phyloP scores from a whole-genome alignment of 2,329 filamentous ascomycete genomes.

The Phyllosticta capitalensis region DNA sequence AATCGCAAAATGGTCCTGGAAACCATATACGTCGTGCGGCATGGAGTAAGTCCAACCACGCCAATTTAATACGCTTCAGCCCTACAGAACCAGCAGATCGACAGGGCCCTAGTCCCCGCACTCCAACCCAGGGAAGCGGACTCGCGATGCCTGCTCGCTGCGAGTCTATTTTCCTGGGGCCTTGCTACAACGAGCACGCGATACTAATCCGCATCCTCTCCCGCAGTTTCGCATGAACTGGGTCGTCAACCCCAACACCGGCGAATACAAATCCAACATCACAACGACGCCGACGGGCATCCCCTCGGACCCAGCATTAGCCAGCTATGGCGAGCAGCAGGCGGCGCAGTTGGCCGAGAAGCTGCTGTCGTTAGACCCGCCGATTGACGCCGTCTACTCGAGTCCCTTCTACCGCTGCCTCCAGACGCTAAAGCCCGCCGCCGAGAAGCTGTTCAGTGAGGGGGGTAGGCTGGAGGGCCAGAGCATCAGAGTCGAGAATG shows the following conservation, averaged over 20 bases:
- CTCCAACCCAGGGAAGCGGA: background rate
- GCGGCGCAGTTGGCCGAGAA: slow-evolving; percentile 63
- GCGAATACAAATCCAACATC: slow-evolving; percentile 59
- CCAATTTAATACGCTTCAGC: background rate
- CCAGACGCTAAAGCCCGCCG: slow-evolving; percentile 29
- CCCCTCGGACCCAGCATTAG: slow-evolving; percentile 76
- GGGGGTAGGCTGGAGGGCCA: slow-evolving; percentile 21
- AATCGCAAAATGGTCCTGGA: slow-evolving; percentile 31
- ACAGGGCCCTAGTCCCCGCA: background rate
- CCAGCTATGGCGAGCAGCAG: slow-evolving; percentile 77
- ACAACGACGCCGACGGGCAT: slow-evolving; percentile 71
- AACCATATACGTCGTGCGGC: slow-evolving; percentile 40
- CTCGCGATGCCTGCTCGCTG: background rate
- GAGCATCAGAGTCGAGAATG: slow-evolving; percentile 43
- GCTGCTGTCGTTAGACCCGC: slow-evolving; percentile 52
- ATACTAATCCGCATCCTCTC: slow-evolving; percentile 12
- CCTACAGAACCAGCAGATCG: slow-evolving; percentile 3
- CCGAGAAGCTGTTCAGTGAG: slow-evolving; percentile 21
- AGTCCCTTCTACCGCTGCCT: slow-evolving; percentile 35
- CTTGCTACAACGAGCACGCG: slow-evolving; percentile 7
- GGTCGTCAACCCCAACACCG: slow-evolving; percentile 72
- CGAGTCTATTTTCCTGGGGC: background rate
- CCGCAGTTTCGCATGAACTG: slow-evolving; percentile 80
- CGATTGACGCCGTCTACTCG: slow-evolving; percentile 65
- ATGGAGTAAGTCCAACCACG: slow-evolving; percentile 35